These are phyloP conservation scores for Aegilops speltoides DNA, from an alignment of 176 grass and related monocot genomes.

Conservation along the genomic window DNA sequence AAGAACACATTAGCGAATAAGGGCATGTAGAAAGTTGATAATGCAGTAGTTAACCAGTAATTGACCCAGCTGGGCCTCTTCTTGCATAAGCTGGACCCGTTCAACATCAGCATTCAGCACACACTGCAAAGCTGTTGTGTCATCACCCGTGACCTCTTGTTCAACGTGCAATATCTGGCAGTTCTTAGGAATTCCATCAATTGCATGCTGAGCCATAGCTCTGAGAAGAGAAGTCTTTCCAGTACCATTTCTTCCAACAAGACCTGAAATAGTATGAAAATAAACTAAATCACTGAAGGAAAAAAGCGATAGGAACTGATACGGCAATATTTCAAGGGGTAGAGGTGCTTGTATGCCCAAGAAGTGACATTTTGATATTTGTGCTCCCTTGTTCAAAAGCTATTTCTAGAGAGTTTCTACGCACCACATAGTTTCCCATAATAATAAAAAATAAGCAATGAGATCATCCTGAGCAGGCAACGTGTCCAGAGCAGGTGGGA, in stretches of 20 bases:
- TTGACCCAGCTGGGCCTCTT: slow-evolving; percentile 72
- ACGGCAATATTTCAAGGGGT: not conserved
- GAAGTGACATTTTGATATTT: not conserved
- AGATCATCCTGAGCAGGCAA: not conserved
- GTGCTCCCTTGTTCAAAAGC: not conserved
- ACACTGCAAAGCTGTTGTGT: slow-evolving; percentile 83
- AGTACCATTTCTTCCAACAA: slow-evolving; percentile 96
- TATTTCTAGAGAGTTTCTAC: not conserved
- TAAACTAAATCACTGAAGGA: not conserved
- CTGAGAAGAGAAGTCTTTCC: slow-evolving; percentile 97
- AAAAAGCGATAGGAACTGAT: not conserved
- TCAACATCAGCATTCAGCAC: slow-evolving; percentile 86
- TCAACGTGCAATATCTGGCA: slow-evolving; percentile 99
- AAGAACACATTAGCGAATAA: not conserved
- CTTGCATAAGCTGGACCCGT: slow-evolving; percentile 73
- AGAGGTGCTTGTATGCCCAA: not conserved
- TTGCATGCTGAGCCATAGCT: slow-evolving; percentile 86
- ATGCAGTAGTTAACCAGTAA: slow-evolving; percentile 47
- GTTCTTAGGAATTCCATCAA: slow-evolving; percentile 97
- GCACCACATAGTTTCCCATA: not conserved
- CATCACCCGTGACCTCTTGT: slow-evolving; percentile 87
- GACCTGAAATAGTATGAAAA: slow-evolving; percentile 54
- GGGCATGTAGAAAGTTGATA: not conserved
- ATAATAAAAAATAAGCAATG: not conserved
- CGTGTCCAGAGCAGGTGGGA: not conserved